These are phyloP conservation scores for Purshia tridentata DNA, from an alignment of 306 rosid species.

Conservation along the genomic window DNA sequence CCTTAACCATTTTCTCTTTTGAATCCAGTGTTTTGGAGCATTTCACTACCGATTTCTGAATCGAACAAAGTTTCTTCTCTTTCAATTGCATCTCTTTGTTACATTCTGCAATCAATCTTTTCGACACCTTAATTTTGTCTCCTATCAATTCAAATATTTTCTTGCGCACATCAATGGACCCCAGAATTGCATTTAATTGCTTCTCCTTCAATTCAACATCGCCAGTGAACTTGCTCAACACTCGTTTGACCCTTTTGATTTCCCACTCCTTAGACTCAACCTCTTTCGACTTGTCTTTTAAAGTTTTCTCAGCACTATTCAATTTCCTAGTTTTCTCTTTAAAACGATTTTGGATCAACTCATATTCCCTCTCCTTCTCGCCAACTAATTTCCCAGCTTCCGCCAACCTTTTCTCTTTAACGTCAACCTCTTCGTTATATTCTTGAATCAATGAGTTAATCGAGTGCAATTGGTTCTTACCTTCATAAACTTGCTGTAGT, in stretches of 20 bases:
- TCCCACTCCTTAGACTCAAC: not conserved
- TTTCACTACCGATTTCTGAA: not conserved
- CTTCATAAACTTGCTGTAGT: not conserved
- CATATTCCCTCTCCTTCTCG: conserved; percentile 14
- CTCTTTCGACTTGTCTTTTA: not conserved
- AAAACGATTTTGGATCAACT: not conserved
- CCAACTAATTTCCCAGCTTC: conserved; percentile 10
- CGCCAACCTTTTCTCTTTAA: not conserved
- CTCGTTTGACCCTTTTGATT: not conserved
- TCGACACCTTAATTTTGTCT: not conserved
- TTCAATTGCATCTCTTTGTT: not conserved
- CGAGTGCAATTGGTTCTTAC: not conserved
- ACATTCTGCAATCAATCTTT: not conserved
- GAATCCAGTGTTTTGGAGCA: not conserved
- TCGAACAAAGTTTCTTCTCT: not conserved
- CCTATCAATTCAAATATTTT: not conserved
- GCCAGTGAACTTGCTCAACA: not conserved
- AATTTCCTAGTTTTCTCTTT: not conserved
- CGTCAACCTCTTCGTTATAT: not conserved
- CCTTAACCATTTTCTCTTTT: not conserved
- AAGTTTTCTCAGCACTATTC: not conserved
- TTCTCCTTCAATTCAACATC: not conserved
- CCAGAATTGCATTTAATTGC: conserved; percentile 6
- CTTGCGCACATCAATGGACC: conserved; percentile 11
- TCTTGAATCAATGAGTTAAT: not conserved